Evolutionary conservation across 345 rosid species (phyloP), one percentile per base, ranked within the genome.

Genomic region (Boechera divaricarpa): DNA sequence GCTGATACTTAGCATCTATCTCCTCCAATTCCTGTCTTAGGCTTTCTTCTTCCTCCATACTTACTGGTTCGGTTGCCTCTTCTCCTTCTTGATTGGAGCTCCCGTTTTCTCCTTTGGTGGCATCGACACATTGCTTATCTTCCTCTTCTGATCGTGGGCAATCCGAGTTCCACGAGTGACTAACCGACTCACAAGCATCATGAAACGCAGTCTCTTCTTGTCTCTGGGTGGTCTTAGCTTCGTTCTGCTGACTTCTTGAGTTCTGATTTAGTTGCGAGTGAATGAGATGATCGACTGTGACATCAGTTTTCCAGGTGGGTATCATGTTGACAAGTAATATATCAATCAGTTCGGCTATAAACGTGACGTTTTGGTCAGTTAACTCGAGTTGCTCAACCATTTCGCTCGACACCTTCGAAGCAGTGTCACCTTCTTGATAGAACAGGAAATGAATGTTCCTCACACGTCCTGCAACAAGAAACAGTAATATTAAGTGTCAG

Each of bases 381-480:
- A 94, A 72, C 81, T 89, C 93, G 53, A 94, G 91, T 71, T 92
- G 93, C 83, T 89, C 98, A 69, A 88, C 97, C 98, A 94, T 94
- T 80, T 94, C 98, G 63, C 88, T 84, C 41, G 98, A 92, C 72
- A 94, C 94, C 5, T 93, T 83, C 7, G 85, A 74, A 36, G 94
- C 86, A 31, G 97, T 94, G 73, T 94, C 98, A 28, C 86, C 84
- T 38, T 90, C 92, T n/a, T 86, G 90, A 66, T 76, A 90, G 79
- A 90, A 94, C 45, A 83, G 70, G 76, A 94, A 94, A 83, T 92
- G 93, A 69, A 92, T 89, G 76, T 90, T 87, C 84, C 89, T 91
- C 45, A 84, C 89, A 21, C 86, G 90, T 56, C 91, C 98, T 91
- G 86, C 80, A 62, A 62, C 15, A 67, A 51, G 26, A 36, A 67